Conservation (phyloP, 2,329 filamentous ascomycete species). For the Davidsoniella australis region DNA sequence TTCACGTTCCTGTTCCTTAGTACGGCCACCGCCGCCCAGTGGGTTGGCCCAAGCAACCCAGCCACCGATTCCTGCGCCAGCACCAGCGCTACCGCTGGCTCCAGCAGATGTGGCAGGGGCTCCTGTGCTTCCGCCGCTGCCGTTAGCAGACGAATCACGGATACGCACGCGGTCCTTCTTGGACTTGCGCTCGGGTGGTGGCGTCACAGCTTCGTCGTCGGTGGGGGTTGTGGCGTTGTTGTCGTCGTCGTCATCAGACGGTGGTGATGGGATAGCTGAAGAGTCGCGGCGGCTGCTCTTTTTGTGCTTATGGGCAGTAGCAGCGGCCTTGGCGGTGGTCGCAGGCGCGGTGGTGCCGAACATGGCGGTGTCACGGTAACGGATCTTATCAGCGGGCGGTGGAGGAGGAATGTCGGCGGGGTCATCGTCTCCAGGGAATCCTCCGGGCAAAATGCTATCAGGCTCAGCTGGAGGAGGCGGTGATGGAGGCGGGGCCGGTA, state of each 20-base stretch:
- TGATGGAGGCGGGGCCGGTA: not conserved
- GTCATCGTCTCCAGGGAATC: slow-evolving; percentile 36
- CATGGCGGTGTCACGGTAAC: slow-evolving; percentile 31
- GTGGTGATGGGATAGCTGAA: slow-evolving; percentile 13
- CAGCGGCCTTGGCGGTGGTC: slow-evolving; percentile 10
- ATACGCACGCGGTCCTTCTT: slow-evolving; percentile 67
- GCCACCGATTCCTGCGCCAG: slow-evolving; percentile 43
- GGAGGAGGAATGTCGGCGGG: too few species aligned
- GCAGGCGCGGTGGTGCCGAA: slow-evolving; percentile 31
- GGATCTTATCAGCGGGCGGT: slow-evolving; percentile 18
- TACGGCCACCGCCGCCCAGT: slow-evolving; percentile 15
- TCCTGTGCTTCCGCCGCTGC: slow-evolving; percentile 1
- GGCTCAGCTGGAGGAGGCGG: slow-evolving; percentile 10
- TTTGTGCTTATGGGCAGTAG: slow-evolving; percentile 1
- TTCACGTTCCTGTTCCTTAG: slow-evolving; percentile 22
- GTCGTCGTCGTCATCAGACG: slow-evolving; percentile 22
- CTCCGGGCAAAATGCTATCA: slow-evolving; percentile 32
- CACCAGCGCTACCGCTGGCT: too few species aligned
- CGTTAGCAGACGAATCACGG: slow-evolving; percentile 37
- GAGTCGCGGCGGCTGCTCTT: slow-evolving; percentile 7
- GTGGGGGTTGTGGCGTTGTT: slow-evolving; percentile 20
- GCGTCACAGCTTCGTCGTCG: slow-evolving; percentile 30
- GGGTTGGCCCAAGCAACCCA: slow-evolving; percentile 38
- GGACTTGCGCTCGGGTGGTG: slow-evolving; percentile 37
- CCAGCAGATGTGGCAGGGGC: not conserved